Percentiles rank a stretch among this genome's conserved stretches.
phyloP scores from a whole-genome alignment of 306 rosid genomes.

The Vigna trinervia region DNA sequence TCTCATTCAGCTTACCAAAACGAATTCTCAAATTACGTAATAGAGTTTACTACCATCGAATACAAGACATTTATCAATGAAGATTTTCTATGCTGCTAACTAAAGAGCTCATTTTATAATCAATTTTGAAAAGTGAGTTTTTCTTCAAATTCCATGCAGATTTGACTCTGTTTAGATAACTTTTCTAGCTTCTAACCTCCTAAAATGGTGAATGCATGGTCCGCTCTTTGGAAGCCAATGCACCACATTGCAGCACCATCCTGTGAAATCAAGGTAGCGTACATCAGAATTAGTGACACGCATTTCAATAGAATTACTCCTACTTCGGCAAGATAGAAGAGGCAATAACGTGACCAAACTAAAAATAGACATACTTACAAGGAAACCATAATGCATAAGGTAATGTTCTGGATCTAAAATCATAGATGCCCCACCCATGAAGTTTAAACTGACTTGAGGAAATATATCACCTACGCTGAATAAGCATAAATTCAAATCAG shows the following conservation, averaged over 20 bases:
- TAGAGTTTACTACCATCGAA: neutral
- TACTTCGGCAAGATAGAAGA: conserved; percentile 8
- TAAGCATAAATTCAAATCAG: conserved; percentile 48
- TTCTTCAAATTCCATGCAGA: conserved; percentile 12
- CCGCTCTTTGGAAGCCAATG: conserved; percentile 87
- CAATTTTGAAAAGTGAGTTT: neutral
- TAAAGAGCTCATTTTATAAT: conserved; percentile 8
- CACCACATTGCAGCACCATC: conserved; percentile 92
- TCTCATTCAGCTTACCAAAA: conserved; percentile 26
- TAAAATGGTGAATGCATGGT: conserved; percentile 79
- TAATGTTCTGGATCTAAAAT: conserved; percentile 87
- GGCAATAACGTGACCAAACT: conserved; percentile 32
- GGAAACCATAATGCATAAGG: conserved; percentile 72
- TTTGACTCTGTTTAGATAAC: conserved; percentile 10
- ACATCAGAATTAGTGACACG: conserved; percentile 30
- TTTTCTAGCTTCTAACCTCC: conserved; percentile 74
- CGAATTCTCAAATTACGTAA: neutral
- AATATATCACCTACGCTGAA: conserved; percentile 81
- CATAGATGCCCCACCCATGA: conserved; percentile 91
- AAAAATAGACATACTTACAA: conserved; percentile 60
- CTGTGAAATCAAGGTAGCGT: conserved; percentile 53
- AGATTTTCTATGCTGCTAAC: neutral
- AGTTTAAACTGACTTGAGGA: conserved; percentile 89
- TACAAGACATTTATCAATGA: conserved; percentile 17
- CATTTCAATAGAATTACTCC: conserved; percentile 44